A percentile compares a stretch with the other conserved stretches of the same genome.
Evolutionary conservation across 495 filamentous ascomycete genomes (phyloP).

Genomic region (Clohesyomyces aquaticus): DNA sequence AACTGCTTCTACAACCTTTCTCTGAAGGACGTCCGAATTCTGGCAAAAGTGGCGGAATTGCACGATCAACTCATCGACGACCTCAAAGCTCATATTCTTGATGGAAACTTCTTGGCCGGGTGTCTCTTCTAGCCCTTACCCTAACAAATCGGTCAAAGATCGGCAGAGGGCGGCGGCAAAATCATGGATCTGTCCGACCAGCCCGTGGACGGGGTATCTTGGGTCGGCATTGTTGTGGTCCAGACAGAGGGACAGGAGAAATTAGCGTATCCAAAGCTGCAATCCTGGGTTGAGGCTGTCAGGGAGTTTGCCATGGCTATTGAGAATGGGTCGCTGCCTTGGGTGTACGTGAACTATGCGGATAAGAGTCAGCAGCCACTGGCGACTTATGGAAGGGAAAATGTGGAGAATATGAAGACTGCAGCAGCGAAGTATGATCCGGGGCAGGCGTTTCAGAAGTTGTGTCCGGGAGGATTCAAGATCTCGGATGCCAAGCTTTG

Average conservation of each 20-base stretch:
- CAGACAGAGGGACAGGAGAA: constrained; percentile 14
- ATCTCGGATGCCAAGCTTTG: too few species aligned
- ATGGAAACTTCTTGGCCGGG: constrained; percentile 16
- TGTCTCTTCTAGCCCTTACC: constrained; percentile 32
- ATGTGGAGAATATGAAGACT: constrained; percentile 3
- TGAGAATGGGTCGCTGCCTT: constrained; percentile 5
- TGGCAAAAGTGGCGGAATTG: constrained; percentile 24
- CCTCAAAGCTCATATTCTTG: constrained; percentile 11
- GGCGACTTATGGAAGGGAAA: constrained; percentile 17
- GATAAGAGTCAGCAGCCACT: constrained; percentile 13
- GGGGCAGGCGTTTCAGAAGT: constrained; percentile 16
- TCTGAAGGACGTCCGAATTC: constrained; percentile 23
- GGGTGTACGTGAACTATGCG: constrained; percentile 27
- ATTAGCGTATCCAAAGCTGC: constrained; percentile 13
- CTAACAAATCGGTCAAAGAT: constrained; percentile 4
- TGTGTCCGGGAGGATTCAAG: constrained; percentile 16
- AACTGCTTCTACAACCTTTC: constrained; percentile 15
- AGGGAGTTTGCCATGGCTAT: constrained; percentile 1
- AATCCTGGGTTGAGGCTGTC: constrained; percentile 8
- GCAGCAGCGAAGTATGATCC: constrained; percentile 24
- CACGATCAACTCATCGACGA: constrained; percentile 25
- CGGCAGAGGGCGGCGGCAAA: constrained; percentile 24
- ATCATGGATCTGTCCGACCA: constrained; percentile 17
- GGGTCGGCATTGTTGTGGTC: constrained; percentile 12
- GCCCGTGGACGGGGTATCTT: background rate